phyloP scores from a whole-genome alignment of 1,284 basidiomycete genomes.

The Apiotrichum gracile region DNA sequence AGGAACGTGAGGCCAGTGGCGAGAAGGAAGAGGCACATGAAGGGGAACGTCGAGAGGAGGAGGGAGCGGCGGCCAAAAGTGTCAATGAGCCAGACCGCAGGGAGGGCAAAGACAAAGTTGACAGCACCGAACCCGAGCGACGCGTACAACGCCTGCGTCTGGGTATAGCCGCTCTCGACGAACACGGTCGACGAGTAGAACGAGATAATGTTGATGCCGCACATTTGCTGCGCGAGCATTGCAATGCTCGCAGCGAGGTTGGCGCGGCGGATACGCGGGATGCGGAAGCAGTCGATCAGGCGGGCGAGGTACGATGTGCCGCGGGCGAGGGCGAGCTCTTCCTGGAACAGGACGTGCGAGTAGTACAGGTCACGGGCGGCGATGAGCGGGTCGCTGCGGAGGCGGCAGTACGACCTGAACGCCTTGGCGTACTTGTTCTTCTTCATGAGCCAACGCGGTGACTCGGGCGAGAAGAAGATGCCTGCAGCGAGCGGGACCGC shows the following conservation, averaged over 20 bases:
- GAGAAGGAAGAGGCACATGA: slow-evolving; percentile 34
- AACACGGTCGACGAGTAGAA: slow-evolving; percentile 58
- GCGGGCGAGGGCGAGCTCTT: slow-evolving; percentile 5
- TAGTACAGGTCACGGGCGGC: slow-evolving; percentile 63
- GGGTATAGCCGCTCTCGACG: slow-evolving; percentile 49
- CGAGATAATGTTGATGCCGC: slow-evolving; percentile 29
- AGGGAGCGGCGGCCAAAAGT: slow-evolving; percentile 62
- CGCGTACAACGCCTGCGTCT: slow-evolving; percentile 50
- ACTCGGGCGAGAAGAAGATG: slow-evolving; percentile 50
- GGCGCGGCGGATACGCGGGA: slow-evolving; percentile 61
- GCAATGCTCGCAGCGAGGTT: slow-evolving; percentile 62
- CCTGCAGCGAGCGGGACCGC: slow-evolving; percentile 48
- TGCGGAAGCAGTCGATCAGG: slow-evolving; percentile 12
- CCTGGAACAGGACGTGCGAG: slow-evolving; percentile 32
- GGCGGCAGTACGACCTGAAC: slow-evolving; percentile 57
- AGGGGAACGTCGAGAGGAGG: slow-evolving; percentile 56
- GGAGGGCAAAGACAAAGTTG: slow-evolving; percentile 14
- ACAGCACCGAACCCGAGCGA: slow-evolving; percentile 58
- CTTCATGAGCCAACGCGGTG: slow-evolving; percentile 67
- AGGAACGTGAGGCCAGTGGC: background rate
- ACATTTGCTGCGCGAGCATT: slow-evolving; percentile 57
- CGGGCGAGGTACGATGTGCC: slow-evolving; percentile 6
- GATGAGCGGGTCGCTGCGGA: slow-evolving; percentile 62
- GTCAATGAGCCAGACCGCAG: slow-evolving; percentile 16
- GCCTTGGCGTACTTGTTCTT: slow-evolving; percentile 63